These are phyloP conservation scores for Lyophyllum atratum DNA, from an alignment of 768 basidiomycete species.

Conservation along the genomic window DNA sequence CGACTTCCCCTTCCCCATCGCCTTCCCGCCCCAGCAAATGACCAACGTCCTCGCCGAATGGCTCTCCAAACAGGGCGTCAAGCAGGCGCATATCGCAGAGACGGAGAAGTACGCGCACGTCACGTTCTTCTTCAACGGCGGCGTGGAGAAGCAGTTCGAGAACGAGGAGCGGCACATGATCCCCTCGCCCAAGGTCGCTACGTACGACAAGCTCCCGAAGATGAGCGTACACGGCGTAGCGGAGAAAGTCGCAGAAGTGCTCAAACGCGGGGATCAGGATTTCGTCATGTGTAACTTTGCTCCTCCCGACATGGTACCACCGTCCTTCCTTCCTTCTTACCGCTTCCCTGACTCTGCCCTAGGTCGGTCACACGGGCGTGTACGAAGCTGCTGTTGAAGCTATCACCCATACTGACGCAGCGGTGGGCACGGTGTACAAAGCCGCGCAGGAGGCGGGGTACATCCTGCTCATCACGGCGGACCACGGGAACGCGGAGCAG, in stretches of 20 bases:
- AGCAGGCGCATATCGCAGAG: conserved; percentile 91
- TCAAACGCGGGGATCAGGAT: conserved; percentile 68
- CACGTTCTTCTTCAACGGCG: conserved; percentile 98
- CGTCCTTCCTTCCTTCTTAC: background rate
- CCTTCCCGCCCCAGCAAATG: conserved; percentile 95
- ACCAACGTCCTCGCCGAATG: conserved; percentile 94
- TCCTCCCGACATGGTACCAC: conserved; percentile 87
- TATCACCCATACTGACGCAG: conserved; percentile 84
- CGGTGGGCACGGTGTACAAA: conserved; percentile 84
- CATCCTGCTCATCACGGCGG: conserved; percentile 84
- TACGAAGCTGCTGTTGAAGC: conserved; percentile 92
- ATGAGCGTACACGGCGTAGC: conserved; percentile 92
- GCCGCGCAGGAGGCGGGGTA: conserved; percentile 88
- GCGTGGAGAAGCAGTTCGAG: conserved; percentile 89
- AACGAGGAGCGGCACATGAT: conserved; percentile 86
- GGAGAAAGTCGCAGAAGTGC: conserved; percentile 87
- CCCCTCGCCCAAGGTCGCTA: conserved; percentile 90
- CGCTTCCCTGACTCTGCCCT: background rate
- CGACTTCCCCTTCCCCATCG: conserved; percentile 86
- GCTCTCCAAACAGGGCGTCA: conserved; percentile 75
- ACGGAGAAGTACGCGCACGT: conserved; percentile 99
- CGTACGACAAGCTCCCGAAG: conserved; percentile 88
- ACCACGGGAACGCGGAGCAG: conserved; percentile 96
- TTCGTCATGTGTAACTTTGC: conserved; percentile 99
- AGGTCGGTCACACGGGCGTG: conserved; percentile 91